phyloP scores from a whole-genome alignment of 768 basidiomycete species.

The Tulasnella sp. region DNA sequence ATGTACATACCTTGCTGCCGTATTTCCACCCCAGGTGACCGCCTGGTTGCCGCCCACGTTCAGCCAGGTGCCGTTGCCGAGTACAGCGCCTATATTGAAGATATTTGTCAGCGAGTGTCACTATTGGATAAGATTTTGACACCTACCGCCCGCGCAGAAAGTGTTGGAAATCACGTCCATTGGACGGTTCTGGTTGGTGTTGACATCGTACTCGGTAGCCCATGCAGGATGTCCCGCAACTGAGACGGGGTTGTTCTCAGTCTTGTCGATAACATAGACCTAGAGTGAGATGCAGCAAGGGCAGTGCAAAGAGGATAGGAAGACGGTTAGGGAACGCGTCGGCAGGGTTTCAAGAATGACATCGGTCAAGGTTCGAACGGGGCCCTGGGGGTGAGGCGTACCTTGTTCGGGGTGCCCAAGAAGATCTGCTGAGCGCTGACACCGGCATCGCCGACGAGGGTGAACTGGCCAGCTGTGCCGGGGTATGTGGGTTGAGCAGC shows the following conservation, averaged over 20 bases:
- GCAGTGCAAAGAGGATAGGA: background rate
- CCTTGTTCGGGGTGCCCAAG: slow-evolving; percentile 32
- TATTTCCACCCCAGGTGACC: slow-evolving; percentile 41
- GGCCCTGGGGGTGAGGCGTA: background rate
- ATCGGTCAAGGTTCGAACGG: background rate
- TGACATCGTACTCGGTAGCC: slow-evolving; percentile 56
- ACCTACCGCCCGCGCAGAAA: slow-evolving; percentile 59
- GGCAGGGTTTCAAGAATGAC: background rate
- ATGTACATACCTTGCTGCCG: slow-evolving; percentile 53
- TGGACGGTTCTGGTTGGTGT: slow-evolving; percentile 52
- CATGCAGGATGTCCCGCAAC: slow-evolving; percentile 70
- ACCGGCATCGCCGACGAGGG: slow-evolving; percentile 31
- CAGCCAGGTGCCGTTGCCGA: slow-evolving; percentile 31
- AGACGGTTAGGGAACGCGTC: background rate
- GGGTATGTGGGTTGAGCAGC: slow-evolving; percentile 27
- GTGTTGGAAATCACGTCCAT: slow-evolving; percentile 73
- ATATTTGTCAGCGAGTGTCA: slow-evolving; percentile 32
- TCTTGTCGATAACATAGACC: slow-evolving; percentile 58
- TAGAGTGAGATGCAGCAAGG: background rate
- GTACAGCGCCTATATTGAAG: slow-evolving; percentile 29
- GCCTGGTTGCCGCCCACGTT: slow-evolving; percentile 32
- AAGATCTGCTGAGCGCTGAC: slow-evolving; percentile 33
- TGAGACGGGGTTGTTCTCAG: slow-evolving; percentile 65
- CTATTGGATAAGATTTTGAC: background rate
- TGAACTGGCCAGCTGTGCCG: slow-evolving; percentile 23